These are phyloP conservation scores for Elaeis oleifera DNA, from an alignment of 202 grass and related monocot species.

Conservation along the genomic window DNA sequence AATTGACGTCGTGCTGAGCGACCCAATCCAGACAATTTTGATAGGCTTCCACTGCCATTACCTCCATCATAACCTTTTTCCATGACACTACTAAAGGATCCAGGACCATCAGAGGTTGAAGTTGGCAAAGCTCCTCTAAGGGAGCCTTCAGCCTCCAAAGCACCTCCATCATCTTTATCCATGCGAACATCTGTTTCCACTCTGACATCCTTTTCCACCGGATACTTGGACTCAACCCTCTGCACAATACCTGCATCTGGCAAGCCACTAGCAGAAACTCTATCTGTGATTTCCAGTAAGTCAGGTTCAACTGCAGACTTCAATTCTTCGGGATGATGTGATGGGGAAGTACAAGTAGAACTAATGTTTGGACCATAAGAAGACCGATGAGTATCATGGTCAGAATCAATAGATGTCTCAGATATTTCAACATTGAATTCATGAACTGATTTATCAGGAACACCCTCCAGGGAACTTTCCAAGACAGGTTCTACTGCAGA, in stretches of 20 bases:
- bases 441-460: constrained; percentile 23
- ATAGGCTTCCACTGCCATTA: constrained; percentile 63
- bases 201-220: constrained; percentile 40
- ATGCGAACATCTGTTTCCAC: constrained; percentile 28
- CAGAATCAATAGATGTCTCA: constrained; percentile 42
- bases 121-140: constrained; percentile 19
- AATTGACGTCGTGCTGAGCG: constrained; percentile 82
- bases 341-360: constrained; percentile 29
- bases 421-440: constrained; percentile 33
- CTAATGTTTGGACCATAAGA: constrained; percentile 14
- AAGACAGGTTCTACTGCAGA: constrained; percentile 27
- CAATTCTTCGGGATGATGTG: constrained; percentile 33
- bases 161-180: constrained; percentile 32
- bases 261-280: constrained; percentile 14
- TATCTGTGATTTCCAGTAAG: constrained; percentile 28
- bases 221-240: constrained; percentile 23
- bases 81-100: constrained; percentile 43
- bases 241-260: constrained; percentile 25
- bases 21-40: constrained; percentile 77
- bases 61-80: constrained; percentile 50
- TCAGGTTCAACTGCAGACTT: constrained; percentile 29
- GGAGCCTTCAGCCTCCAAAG: constrained; percentile 42
- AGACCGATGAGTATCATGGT: constrained; percentile 37
- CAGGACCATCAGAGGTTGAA: constrained; percentile 44
- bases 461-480: constrained; percentile 7